phyloP scores from a whole-genome alignment of 2,329 filamentous ascomycete species.

The Thermomyces lanuginosus region DNA sequence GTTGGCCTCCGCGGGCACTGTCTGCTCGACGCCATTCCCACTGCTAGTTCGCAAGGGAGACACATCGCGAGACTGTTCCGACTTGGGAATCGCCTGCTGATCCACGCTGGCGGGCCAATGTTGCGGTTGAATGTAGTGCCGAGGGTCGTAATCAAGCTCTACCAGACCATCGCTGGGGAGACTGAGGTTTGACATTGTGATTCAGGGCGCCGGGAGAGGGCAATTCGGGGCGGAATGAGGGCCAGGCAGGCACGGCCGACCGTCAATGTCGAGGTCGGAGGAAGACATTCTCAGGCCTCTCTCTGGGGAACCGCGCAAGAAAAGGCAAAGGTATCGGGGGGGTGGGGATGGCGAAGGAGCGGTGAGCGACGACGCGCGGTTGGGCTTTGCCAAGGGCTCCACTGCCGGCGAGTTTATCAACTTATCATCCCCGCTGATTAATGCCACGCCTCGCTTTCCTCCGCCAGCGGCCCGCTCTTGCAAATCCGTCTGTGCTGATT shows the following conservation, averaged over 20 bases:
- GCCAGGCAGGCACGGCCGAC: slow-evolving; percentile 7
- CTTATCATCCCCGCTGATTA: too few species aligned
- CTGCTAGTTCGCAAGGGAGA: slow-evolving; percentile 29
- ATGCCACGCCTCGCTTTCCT: too few species aligned
- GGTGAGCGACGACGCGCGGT: slow-evolving; percentile 1
- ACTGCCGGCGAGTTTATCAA: too few species aligned
- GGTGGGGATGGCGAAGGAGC: slow-evolving; percentile 1
- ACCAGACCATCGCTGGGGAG: slow-evolving; percentile 30
- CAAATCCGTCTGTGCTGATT: too few species aligned
- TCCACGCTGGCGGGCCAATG: slow-evolving; percentile 30
- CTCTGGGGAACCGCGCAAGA: slow-evolving; percentile 2
- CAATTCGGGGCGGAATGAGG: slow-evolving; percentile 2
- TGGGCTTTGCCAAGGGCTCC: too few species aligned
- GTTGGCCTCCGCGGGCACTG: slow-evolving; percentile 27
- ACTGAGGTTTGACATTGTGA: slow-evolving; percentile 30
- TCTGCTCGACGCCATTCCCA: slow-evolving; percentile 28
- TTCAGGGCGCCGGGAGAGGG: slow-evolving; percentile 7
- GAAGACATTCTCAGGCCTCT: background rate
- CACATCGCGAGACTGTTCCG: slow-evolving; percentile 19
- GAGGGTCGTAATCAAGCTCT: slow-evolving; percentile 32
- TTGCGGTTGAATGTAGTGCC: slow-evolving; percentile 28
- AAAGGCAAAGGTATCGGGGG: slow-evolving; percentile 2
- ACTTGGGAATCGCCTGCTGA: slow-evolving; percentile 14
- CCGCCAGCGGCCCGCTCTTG: too few species aligned
- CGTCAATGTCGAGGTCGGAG: background rate